Percentiles rank a stretch among this genome's conserved stretches.
phyloP scores from a whole-genome alignment of 2,329 filamentous ascomycete genomes.

The Sporothrix phasma region DNA sequence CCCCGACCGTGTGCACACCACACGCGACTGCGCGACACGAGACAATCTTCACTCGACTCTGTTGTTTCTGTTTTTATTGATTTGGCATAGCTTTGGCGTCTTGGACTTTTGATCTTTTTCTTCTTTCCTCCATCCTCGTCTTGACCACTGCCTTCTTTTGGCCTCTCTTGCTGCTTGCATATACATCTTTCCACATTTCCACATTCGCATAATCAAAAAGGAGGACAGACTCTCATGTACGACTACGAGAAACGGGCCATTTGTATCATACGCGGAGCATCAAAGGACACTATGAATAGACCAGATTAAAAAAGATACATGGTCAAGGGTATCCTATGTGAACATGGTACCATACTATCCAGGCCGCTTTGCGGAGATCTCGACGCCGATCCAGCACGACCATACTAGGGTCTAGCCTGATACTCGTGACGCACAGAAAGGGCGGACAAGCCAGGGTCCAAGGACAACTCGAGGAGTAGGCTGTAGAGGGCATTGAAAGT shows the following conservation, averaged over 20 bases:
- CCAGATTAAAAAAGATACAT: background rate
- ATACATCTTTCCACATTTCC: background rate
- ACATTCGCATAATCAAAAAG: background rate
- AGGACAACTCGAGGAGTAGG: background rate
- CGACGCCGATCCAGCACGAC: background rate
- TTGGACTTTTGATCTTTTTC: conserved; percentile 13
- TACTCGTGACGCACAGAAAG: background rate
- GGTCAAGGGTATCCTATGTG: no score
- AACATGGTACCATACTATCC: background rate
- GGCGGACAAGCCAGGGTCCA: background rate
- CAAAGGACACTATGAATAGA: background rate
- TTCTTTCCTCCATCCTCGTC: background rate
- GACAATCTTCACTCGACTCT: conserved; percentile 45
- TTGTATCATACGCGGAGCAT: background rate
- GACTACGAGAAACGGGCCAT: background rate
- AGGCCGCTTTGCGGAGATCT: background rate
- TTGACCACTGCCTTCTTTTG: background rate
- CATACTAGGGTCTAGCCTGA: background rate
- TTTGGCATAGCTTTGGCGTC: conserved; percentile 43
- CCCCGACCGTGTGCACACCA: background rate
- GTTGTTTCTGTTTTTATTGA: conserved; percentile 11
- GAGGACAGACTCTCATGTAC: background rate
- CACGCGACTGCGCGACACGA: conserved; percentile 14
- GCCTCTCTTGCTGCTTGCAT: background rate
- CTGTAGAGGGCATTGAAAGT: background rate